A percentile compares a stretch with the other conserved stretches of the same genome.
Conservation (phyloP, 257 asterid genomes). For the Solanum bulbocastanum region DNA sequence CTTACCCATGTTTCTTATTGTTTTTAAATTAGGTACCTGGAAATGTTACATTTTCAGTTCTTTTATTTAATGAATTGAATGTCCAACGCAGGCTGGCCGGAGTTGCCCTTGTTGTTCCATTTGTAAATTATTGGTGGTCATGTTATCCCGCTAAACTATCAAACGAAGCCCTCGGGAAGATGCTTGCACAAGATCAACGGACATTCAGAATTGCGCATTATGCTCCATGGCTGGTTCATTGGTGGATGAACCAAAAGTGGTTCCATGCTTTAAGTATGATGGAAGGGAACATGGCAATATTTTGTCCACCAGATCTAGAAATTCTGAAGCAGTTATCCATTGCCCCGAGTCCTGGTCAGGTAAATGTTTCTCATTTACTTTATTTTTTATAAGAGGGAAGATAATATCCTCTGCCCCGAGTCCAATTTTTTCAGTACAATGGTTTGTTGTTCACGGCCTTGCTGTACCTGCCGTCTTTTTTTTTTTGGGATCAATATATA, state of each 20-base stretch:
- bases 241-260: slow-evolving; percentile 92
- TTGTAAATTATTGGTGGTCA: slow-evolving; percentile 69
- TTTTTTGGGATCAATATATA: neutral
- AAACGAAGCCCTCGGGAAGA: slow-evolving; percentile 19
- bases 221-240: slow-evolving; percentile 64
- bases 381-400: neutral
- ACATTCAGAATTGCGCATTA: slow-evolving; percentile 52
- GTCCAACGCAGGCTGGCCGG: slow-evolving; percentile 51
- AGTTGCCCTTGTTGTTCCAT: slow-evolving; percentile 67
- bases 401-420: slow-evolving; percentile 20
- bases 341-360: slow-evolving; percentile 46
- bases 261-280: slow-evolving; percentile 42
- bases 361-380: slow-evolving; percentile 5
- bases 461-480: neutral
- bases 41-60: neutral
- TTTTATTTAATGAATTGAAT: neutral
- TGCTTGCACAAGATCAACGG: slow-evolving; percentile 35
- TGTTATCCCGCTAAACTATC: slow-evolving; percentile 46
- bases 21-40: neutral
- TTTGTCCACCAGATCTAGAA: slow-evolving; percentile 51
- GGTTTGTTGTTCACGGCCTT: neutral
- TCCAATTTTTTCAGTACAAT: neutral
- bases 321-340: slow-evolving; percentile 29
- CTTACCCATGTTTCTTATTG: neutral
- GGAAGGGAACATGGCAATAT: slow-evolving; percentile 32